Conservation (phyloP, 331 rosid species). For the Quercus tomentella region DNA sequence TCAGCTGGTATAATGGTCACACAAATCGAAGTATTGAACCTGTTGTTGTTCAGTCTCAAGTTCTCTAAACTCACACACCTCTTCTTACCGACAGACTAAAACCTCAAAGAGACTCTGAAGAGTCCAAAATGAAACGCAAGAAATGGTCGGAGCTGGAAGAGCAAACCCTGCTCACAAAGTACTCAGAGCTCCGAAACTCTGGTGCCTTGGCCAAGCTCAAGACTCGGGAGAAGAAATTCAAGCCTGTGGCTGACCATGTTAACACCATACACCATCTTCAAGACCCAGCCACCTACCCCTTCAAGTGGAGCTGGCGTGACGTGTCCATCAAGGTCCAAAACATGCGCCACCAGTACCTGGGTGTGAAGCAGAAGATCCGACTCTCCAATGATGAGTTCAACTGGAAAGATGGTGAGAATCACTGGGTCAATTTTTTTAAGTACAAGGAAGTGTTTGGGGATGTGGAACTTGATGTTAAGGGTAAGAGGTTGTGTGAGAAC, state of each 20-base stretch:
- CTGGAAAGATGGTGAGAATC: slow-evolving; percentile 82
- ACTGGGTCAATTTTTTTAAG: slow-evolving; percentile 85
- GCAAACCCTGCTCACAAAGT: slow-evolving; percentile 64
- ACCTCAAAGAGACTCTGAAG: too few relatives aligned
- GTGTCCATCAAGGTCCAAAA: slow-evolving; percentile 97
- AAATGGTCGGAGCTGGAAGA: slow-evolving; percentile 94
- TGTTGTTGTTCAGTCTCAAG: too few relatives aligned
- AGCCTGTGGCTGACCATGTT: slow-evolving; percentile 87
- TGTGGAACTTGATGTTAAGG: slow-evolving; percentile 49
- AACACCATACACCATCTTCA: slow-evolving; percentile 62
- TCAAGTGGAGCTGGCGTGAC: slow-evolving; percentile 98
- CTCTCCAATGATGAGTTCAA: slow-evolving; percentile 58
- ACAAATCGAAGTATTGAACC: too few relatives aligned
- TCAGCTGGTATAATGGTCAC: too few relatives aligned
- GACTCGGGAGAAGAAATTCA: slow-evolving; percentile 95
- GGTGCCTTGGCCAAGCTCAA: slow-evolving; percentile 73
- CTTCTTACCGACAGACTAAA: too few relatives aligned
- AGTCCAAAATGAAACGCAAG: slow-evolving; percentile 73
- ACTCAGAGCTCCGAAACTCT: slow-evolving; percentile 61
- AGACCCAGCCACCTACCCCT: slow-evolving; percentile 64
- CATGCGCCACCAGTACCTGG: slow-evolving; percentile 96
- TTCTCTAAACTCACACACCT: too few relatives aligned
- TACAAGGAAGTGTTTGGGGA: slow-evolving; percentile 90
- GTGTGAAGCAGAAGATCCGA: slow-evolving; percentile 92
- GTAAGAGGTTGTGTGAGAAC: slow-evolving; percentile 27